Percentiles rank a stretch among this genome's conserved stretches.
phyloP scores from a whole-genome alignment of 768 basidiomycete genomes.

The Mycena leptocephala region DNA sequence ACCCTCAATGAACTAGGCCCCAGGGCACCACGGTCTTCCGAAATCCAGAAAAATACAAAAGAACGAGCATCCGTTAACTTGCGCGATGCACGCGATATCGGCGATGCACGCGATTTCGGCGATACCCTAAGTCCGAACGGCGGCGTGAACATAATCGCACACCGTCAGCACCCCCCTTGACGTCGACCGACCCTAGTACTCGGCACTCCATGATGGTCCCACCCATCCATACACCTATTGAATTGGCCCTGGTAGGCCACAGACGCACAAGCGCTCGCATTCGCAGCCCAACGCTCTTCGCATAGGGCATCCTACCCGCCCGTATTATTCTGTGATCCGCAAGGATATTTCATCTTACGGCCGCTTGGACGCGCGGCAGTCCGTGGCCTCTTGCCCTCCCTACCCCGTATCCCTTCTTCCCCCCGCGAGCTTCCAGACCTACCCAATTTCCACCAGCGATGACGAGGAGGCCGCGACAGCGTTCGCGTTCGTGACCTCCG shows the following conservation, averaged over 20 bases:
- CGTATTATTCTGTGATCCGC: slow-evolving; percentile 27
- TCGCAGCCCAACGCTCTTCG: slow-evolving; percentile 21
- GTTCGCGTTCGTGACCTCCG: slow-evolving; percentile 11
- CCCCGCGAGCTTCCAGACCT: background rate
- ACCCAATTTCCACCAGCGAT: background rate
- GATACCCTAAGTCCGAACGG: background rate
- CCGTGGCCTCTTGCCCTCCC: slow-evolving; percentile 5
- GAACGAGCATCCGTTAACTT: background rate
- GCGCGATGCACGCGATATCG: background rate
- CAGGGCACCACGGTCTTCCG: background rate
- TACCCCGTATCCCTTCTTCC: background rate
- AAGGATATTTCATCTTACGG: background rate
- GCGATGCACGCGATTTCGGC: too few relatives aligned
- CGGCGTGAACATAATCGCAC: background rate
- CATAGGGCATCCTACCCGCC: slow-evolving; percentile 21
- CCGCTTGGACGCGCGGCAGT: slow-evolving; percentile 14
- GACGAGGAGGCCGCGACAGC: background rate
- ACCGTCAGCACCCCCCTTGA: background rate
- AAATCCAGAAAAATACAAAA: background rate
- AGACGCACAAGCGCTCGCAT: slow-evolving; percentile 22
- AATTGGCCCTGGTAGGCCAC: background rate
- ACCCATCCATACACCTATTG: background rate
- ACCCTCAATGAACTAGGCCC: background rate
- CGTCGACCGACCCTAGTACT: background rate
- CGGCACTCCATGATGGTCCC: background rate